Evolutionary conservation across 1,139 yeast genomes (phyloP).

Genomic region (Eremothecium cymbalariae): DNA sequence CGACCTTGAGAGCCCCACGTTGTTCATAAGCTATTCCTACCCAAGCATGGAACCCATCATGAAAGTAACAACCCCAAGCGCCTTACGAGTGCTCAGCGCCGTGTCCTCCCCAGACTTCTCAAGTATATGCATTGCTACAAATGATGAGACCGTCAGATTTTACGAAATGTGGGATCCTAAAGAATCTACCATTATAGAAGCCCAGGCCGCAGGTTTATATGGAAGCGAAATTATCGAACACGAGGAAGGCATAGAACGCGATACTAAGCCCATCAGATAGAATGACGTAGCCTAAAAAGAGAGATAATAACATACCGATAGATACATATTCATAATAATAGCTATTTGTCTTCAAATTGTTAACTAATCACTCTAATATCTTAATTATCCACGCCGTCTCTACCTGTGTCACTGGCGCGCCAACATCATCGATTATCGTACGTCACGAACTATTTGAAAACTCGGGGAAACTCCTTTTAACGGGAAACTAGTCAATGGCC

Average conservation of each 20-base stretch:
- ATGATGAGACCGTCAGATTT: constrained; percentile 67
- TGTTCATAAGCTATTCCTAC: constrained; percentile 53
- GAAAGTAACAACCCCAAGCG: constrained; percentile 46
- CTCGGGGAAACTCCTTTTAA: no score
- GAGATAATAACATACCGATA: constrained; percentile 25
- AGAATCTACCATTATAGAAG: constrained; percentile 32
- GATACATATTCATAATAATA: constrained; percentile 6
- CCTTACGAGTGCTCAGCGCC: constrained; percentile 56
- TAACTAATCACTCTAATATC: no score
- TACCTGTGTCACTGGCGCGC: no score
- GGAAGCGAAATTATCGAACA: constrained; percentile 56
- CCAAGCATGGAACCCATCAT: constrained; percentile 49
- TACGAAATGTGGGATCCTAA: constrained; percentile 56
- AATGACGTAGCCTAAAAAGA: constrained; percentile 17
- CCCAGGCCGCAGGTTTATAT: constrained; percentile 39
- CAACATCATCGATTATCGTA: no score
- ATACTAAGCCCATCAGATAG: constrained; percentile 5
- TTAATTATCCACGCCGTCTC: no score
- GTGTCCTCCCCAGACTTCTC: constrained; percentile 55
- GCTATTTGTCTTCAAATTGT: constrained; percentile 7
- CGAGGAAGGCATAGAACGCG: constrained; percentile 41
- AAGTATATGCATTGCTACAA: constrained; percentile 62
- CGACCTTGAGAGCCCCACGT: constrained; percentile 39
- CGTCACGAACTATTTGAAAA: no score
- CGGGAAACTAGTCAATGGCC: no score